Evolutionary conservation across 2,329 filamentous ascomycete genomes (phyloP), one percentile per base, ranked within the genome.

Genomic region (Pyrenophora tritici-repentis): DNA sequence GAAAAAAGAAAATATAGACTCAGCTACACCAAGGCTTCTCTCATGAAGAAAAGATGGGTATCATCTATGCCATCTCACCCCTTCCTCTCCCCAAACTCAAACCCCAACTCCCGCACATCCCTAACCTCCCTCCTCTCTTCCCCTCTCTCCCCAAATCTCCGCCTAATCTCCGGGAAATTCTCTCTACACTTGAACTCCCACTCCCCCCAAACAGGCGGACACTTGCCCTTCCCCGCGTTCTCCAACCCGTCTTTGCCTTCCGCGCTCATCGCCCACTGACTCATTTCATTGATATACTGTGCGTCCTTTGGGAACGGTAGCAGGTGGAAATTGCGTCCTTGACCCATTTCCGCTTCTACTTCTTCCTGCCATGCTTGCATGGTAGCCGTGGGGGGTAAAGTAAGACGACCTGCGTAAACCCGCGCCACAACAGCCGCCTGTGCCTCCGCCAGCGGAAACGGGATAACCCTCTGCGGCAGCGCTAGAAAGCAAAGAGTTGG

Each of bases 401-500:
- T 56, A 1, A 96, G 76, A 1, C 83, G 76, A 29, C 89, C 88
- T 1, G 90, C 84, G 83, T 90, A 96, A 0, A 92, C 82, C 1
- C 90, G 84, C 2, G 91, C 85, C 38, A 95, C 79, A 0, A 90
- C 83, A 0, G 91, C 88, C 1, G 86, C 85, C 73, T 97, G 92
- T 5, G 84, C 85, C 75, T 97, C 91, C 0, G 86, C 82, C 1
- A 94, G 65, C 0, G 90, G 87, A 69, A 96, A 96, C 0, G 93
- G 93, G n/a, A 95, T 88, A n/a, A 94, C 84, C 60, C 88, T 88
- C 67, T 91, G 87, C 13, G 89, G 86, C 33, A 97, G 78, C 0
- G 83, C 85, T 0, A 89, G 80, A 67, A 97, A 92, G 0, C 84
- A 87, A 1, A 97, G 78, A 0, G 90, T 94, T 1, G 92, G 91